Evolutionary conservation across 768 basidiomycete species (phyloP), one percentile per base, ranked within the genome.

Genomic region (Gymnopilus dilepis): DNA sequence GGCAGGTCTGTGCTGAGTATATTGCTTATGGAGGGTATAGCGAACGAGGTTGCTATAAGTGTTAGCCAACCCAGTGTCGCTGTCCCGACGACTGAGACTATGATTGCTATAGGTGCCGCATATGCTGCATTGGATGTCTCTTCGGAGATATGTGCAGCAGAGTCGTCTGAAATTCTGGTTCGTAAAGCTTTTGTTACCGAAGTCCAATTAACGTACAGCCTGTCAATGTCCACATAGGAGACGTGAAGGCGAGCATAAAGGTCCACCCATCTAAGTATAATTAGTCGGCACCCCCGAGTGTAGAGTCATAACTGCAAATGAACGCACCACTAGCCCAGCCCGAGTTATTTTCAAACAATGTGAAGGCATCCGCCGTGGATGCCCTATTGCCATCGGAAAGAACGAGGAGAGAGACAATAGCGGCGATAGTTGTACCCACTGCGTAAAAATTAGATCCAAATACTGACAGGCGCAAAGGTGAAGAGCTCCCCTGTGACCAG

Each of bases 161-260:
- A 91, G 67, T 91, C 89, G 63, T 91, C 89, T 90, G 51, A 24
- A 19, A 38, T 21, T 11, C 13, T 62, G 41, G 53, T 61, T 63
- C 21, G 38, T n/a, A 51, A 12, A 60, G 21, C n/a, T 24, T 30
- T 9, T 22, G 51, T 17, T 19, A 8, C 31, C 8, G 31, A 45
- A 41, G 38, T 13, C 26, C 31, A 58, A 33, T 34, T 40, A 5
- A 24, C 87, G 66, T 57, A 90, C 89, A 91, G 62, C 89, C 90
- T 2, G 90, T 91, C 58, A 91, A 73, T 3, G 88, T 90, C 89
- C 89, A 91, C 90, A 91, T 91, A 0, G 89, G 87, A 1, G 90
- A 78, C 0, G 88, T 89, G 68, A 91, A 90, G 0, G 90, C 80
- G 45, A 91, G 70, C 63, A 90, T 77, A 71, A 91, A 91, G 1